phyloP scores from a whole-genome alignment of 129 eudicot genomes.

The Flaveria bidentis region DNA sequence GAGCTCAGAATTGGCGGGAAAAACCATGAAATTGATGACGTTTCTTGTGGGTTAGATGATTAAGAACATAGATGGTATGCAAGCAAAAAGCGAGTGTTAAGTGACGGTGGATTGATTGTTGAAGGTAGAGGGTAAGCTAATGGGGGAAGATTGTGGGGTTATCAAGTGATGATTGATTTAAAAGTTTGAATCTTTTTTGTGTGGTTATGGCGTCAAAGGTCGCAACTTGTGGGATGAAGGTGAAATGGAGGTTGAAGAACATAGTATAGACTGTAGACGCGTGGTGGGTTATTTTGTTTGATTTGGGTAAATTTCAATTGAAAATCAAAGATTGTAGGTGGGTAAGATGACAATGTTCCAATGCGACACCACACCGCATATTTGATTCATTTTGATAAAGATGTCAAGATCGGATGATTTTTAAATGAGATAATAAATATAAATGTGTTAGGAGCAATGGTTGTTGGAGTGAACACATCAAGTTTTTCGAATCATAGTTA shows the following conservation, averaged over 20 bases:
- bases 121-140: not conserved
- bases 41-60: too few relatives aligned
- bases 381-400: not conserved
- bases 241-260: not conserved
- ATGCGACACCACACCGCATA: conserved; percentile 28
- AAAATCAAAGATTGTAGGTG: not conserved
- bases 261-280: too few relatives aligned
- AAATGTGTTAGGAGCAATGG: not conserved
- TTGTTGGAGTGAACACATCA: too few relatives aligned
- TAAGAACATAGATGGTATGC: too few relatives aligned
- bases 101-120: not conserved
- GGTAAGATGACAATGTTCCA: conserved; percentile 20
- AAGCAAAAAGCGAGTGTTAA: too few relatives aligned
- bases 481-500: too few relatives aligned
- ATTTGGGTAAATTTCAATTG: not conserved
- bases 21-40: conserved; percentile 20
- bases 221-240: not conserved
- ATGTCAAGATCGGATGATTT: too few relatives aligned
- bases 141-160: too few relatives aligned
- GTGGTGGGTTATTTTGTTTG: not conserved
- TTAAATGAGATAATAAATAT: too few relatives aligned
- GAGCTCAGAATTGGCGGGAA: not conserved
- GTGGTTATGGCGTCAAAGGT: not conserved
- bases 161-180: too few relatives aligned
- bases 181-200: too few relatives aligned